Evolutionary conservation across 2,329 filamentous ascomycete species (phyloP), one percentile per base, ranked within the genome.

Genomic region (Pseudogymnoascus sp.): DNA sequence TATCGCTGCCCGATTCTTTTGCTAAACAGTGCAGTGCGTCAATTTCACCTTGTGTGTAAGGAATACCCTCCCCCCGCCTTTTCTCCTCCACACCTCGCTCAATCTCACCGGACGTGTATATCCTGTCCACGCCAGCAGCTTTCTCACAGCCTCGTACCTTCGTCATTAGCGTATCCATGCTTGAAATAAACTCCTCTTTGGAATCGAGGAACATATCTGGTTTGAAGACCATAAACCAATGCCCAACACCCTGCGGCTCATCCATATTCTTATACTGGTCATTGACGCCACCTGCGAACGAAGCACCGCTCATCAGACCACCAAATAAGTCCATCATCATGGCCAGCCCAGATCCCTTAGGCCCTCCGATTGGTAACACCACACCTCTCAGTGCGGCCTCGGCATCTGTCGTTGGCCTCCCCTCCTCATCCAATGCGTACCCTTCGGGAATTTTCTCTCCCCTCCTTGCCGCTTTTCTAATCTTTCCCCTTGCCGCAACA

Each of bases 291-390:
- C 82, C 82, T 3, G 81, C 83, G 69, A 85, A 86, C 0, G 82
- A 81, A 58, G 79, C 79, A 1, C 83, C 83, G 3, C 82, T 84
- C 7, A 86, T 65, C 0, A 80, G 75, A 5, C 83, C 83, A 1
- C 80, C 83, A 67, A 86, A 85, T 33, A 86, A 79, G 68, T 86
- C 82, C 84, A 86, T 86, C 78, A 83, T 85, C 58, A 86, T 78
- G 80, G 74, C 36, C 18, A 86, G 71, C 1, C 77, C 84, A 10
- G 80, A 82, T 5, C 84, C 84, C 70, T 86, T 86, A 0, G 83
- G 82, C 1, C 84, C 83, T 8, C 83, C 82, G 78, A 86, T 80
- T 2, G 85, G 72, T 65, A 66, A 55, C 61, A 71, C 64, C 4
- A 64, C 63, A 8, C 67, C 65, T n/a, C 64, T 62, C 1, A 70